Evolutionary conservation across 106 monocot genomes (phyloP).

Genomic region (Alisma plantagoaquatica): DNA sequence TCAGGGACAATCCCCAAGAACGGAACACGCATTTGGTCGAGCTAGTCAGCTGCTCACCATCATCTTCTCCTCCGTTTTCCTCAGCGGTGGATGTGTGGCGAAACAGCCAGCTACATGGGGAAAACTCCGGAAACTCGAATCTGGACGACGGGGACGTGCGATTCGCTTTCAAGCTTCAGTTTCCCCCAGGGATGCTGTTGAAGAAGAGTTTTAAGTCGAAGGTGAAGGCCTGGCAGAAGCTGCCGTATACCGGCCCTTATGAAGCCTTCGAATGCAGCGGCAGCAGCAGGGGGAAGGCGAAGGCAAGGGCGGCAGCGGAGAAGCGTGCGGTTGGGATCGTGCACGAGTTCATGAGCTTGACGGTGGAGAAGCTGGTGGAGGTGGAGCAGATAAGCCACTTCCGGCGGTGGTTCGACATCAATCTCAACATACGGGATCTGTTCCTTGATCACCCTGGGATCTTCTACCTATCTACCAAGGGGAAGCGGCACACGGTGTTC

Average conservation of each 20-base stretch:
- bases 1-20: constrained; percentile 47
- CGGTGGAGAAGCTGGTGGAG: constrained; percentile 94
- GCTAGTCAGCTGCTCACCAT: constrained; percentile 7
- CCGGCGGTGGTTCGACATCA: constrained; percentile 66
- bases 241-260: constrained; percentile 66
- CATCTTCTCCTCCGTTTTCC: constrained; percentile 13
- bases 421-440: constrained; percentile 74
- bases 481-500: constrained; percentile 78
- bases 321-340: constrained; percentile 78
- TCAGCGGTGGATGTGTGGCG: constrained; percentile 36
- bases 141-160: constrained; percentile 21
- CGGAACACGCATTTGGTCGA: constrained; percentile 56
- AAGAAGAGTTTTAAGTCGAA: constrained; percentile 41
- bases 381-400: constrained; percentile 95
- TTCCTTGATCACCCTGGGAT: constrained; percentile 94
- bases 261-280: constrained; percentile 9
- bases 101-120: neutral
- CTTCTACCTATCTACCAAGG: constrained; percentile 84
- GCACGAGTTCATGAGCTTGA: constrained; percentile 87
- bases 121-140: neutral
- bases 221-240: constrained; percentile 75
- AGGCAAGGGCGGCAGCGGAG: constrained; percentile 27
- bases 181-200: constrained; percentile 77
- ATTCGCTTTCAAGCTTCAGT: constrained; percentile 59
- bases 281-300: constrained; percentile 13